These are phyloP conservation scores for Nadsonia fulvescens DNA, from an alignment of 805 yeast species.

Conservation along the genomic window DNA sequence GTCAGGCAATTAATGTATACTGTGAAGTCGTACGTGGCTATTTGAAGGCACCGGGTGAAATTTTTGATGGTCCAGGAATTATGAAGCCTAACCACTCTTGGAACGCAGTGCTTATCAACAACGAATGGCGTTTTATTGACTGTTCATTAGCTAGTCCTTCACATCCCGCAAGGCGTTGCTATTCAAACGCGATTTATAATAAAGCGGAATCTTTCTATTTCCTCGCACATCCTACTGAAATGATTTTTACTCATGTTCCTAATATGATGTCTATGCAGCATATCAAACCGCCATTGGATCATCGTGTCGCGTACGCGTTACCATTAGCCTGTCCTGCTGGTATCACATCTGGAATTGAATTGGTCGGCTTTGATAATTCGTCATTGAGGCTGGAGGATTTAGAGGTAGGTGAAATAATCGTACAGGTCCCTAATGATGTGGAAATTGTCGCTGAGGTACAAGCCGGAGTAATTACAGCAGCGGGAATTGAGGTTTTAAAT, in stretches of 20 bases:
- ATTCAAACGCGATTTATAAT: conserved; percentile 20
- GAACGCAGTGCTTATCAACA: conserved; percentile 61
- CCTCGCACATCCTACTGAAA: conserved; percentile 52
- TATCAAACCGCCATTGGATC: conserved; percentile 68
- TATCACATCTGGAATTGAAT: conserved; percentile 36
- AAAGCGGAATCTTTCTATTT: conserved; percentile 48
- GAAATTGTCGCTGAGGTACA: conserved; percentile 40
- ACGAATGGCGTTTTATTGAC: conserved; percentile 69
- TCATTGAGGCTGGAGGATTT: conserved; percentile 52
- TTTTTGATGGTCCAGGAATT: conserved; percentile 22
- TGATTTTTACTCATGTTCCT: conserved; percentile 80
- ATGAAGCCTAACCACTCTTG: conserved; percentile 67
- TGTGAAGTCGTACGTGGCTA: conserved; percentile 70
- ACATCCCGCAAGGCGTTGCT: conserved; percentile 30
- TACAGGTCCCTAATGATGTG: conserved; percentile 50
- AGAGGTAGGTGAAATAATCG: conserved; percentile 64
- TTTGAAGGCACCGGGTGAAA: conserved; percentile 58
- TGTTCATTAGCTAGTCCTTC: conserved; percentile 43
- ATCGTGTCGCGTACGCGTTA: conserved; percentile 54
- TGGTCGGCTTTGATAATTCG: conserved; percentile 60
- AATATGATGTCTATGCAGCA: conserved; percentile 65
- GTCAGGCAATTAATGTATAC: conserved; percentile 49
- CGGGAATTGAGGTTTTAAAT: conserved; percentile 5
- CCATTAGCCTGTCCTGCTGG: conserved; percentile 82
- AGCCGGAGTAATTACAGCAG: conserved; percentile 9